These are phyloP conservation scores for Globisporangium viniferum DNA, from an alignment of 352 stramenopile genomes.

Conservation along the genomic window DNA sequence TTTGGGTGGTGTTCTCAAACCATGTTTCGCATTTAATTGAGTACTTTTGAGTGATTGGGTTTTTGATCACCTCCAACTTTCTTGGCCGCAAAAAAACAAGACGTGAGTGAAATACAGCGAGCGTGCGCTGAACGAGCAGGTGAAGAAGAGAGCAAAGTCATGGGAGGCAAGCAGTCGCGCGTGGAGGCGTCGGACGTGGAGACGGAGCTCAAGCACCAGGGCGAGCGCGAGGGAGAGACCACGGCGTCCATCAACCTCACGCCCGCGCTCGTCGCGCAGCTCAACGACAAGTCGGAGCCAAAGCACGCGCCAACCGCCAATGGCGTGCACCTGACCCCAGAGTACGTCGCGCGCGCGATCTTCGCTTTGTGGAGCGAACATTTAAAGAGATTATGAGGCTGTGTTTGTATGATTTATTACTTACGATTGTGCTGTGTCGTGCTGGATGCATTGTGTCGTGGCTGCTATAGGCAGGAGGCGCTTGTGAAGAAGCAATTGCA, in stretches of 20 bases:
- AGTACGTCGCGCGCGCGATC: slow-evolving; percentile 33
- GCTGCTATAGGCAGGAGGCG: slow-evolving; percentile 40
- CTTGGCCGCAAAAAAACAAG: slow-evolving; percentile 13
- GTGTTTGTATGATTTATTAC: neutral
- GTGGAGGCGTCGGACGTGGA: slow-evolving; percentile 60
- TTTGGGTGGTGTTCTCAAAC: neutral
- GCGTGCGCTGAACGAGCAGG: neutral
- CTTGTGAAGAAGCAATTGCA: slow-evolving; percentile 72
- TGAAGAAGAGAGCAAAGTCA: slow-evolving; percentile 16
- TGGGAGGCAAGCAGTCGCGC: slow-evolving; percentile 79
- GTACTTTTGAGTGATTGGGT: neutral
- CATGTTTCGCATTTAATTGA: neutral
- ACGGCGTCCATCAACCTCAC: slow-evolving; percentile 64
- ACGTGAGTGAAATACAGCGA: slow-evolving; percentile 4
- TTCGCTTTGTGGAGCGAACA: neutral
- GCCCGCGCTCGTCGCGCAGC: slow-evolving; percentile 64
- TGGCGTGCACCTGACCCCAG: slow-evolving; percentile 23
- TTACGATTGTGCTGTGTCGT: neutral
- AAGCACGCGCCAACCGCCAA: slow-evolving; percentile 10
- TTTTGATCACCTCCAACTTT: neutral
- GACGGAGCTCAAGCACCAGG: slow-evolving; percentile 47
- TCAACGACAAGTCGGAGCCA: slow-evolving; percentile 46
- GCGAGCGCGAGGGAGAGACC: slow-evolving; percentile 39
- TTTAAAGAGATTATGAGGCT: neutral
- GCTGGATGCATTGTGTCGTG: neutral